These are phyloP conservation scores for Diutina pseudorugosa DNA, from an alignment of 1,139 yeast genomes.

Conservation along the genomic window DNA sequence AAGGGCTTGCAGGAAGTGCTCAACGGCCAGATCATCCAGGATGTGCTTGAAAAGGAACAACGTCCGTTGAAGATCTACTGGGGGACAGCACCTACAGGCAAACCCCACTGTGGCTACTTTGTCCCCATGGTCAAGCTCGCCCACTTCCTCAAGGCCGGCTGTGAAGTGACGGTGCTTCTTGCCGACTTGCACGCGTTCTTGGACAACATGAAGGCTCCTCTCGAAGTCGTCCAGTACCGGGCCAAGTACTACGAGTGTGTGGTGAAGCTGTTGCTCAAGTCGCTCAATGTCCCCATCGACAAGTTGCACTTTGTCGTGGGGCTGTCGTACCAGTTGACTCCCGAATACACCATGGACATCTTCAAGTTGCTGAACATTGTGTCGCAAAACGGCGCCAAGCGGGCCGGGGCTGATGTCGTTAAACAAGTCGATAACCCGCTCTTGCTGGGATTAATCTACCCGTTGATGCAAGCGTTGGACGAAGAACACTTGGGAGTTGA, in stretches of 20 bases:
- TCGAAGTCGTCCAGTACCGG: slow-evolving; percentile 81
- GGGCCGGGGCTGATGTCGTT: slow-evolving; percentile 99
- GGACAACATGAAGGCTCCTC: slow-evolving; percentile 97
- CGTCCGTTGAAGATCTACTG: slow-evolving; percentile 84
- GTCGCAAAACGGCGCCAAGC: slow-evolving; percentile 90
- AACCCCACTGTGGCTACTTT: slow-evolving; percentile 97
- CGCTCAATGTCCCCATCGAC: slow-evolving; percentile 87
- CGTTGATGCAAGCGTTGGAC: slow-evolving; percentile 97
- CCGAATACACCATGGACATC: slow-evolving; percentile 77
- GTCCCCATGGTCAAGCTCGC: slow-evolving; percentile 97
- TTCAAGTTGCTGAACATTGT: slow-evolving; percentile 75
- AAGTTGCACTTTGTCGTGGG: slow-evolving; percentile 77
- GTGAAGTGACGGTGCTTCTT: slow-evolving; percentile 81
- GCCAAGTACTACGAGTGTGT: slow-evolving; percentile 79
- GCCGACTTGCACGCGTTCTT: slow-evolving; percentile 98
- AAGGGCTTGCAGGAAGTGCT: slow-evolving; percentile 85
- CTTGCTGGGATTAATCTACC: slow-evolving; percentile 88
- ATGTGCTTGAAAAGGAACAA: slow-evolving; percentile 68
- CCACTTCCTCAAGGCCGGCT: slow-evolving; percentile 89
- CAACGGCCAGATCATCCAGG: slow-evolving; percentile 78
- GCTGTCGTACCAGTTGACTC: slow-evolving; percentile 70
- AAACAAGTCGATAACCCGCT: slow-evolving; percentile 94
- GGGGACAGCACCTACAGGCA: slow-evolving; percentile 91
- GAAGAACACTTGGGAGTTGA: slow-evolving; percentile 85
- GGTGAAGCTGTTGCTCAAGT: slow-evolving; percentile 71